Evolutionary conservation across 2,329 filamentous ascomycete genomes (phyloP), one percentile per base, ranked within the genome.

Genomic region (Calonectria pseudoturangicola): DNA sequence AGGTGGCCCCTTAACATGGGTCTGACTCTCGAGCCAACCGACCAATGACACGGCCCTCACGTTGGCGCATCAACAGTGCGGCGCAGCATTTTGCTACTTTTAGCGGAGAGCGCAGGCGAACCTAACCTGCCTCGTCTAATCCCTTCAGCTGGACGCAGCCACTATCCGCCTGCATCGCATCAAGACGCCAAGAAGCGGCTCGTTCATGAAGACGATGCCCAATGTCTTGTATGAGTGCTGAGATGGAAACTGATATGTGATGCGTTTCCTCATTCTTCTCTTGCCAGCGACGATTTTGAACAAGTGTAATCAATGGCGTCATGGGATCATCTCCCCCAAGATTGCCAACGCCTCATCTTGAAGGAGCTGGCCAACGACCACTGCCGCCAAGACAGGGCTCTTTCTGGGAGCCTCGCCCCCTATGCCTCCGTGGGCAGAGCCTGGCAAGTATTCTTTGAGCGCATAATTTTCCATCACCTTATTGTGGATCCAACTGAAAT

Each of bases 161-260:
- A 48, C 45, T 21, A 16, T 21, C 45, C 15, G 18, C 33, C 33
- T 36, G 33, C 33, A 33, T 36, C 33, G 10, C 33, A 36, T 36
- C 33, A 36, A 36, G 33, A 36, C 33, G 33, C 33, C 33, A 36
- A 36, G 33, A 36, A 10, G 12, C 33, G 45, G 16, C n/a, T 48
- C n/a, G 45, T 48, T 48, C 45, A 48, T n/a, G n/a, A 25, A n/a
- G n/a, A 13, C 45, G 45, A 48, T 48, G 45, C n/a, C 45, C 45
- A 12, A 13, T 9, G 18, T 4, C 43, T 48, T 21, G 45, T 21
- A 5, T 48, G 3, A 25, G n/a, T 21, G 18, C 21, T 21, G 12
- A 16, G 45, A 48, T 48, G n/a, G n/a, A n/a, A 21, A 25, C 45
- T 25, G 4, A 48, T 25, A 25, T 48, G 45, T 48, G n/a, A 48